A percentile compares a stretch with the other conserved stretches of the same genome.
Conservation (phyloP, 2,329 filamentous ascomycete species). For the Penicillium sp. region DNA sequence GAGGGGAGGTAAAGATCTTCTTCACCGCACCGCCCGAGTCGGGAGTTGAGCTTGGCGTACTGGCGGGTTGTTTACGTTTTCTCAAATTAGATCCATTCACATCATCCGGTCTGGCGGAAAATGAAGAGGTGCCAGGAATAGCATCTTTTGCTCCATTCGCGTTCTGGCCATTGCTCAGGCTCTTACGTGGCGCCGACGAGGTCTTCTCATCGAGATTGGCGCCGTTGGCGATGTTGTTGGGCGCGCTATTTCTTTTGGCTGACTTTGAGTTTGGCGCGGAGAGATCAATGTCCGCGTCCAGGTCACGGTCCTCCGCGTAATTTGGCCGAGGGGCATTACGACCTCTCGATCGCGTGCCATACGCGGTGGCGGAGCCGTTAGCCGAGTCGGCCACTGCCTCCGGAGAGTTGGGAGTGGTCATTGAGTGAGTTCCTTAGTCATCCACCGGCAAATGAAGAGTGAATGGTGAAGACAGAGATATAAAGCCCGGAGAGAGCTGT, state of each 20-base stretch:
- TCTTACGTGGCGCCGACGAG: slow-evolving; percentile 41
- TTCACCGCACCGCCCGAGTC: slow-evolving; percentile 32
- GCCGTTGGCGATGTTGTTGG: slow-evolving; percentile 29
- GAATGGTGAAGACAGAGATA: slow-evolving; percentile 20
- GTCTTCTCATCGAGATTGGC: slow-evolving; percentile 40
- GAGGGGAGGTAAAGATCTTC: slow-evolving; percentile 36
- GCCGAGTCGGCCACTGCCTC: slow-evolving; percentile 38
- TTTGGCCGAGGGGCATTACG: slow-evolving; percentile 80
- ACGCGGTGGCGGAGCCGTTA: slow-evolving; percentile 57
- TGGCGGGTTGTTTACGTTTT: slow-evolving; percentile 75
- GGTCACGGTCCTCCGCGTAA: slow-evolving; percentile 90
- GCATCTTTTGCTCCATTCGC: slow-evolving; percentile 41
- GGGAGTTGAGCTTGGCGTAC: slow-evolving; percentile 34
- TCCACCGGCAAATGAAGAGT: slow-evolving; percentile 24
- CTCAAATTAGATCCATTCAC: slow-evolving; percentile 56
- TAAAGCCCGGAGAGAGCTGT: slow-evolving; percentile 7
- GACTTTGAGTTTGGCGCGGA: slow-evolving; percentile 30
- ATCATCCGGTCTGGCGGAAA: slow-evolving; percentile 51
- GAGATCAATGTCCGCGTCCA: slow-evolving; percentile 89
- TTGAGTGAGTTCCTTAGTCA: slow-evolving; percentile 41
- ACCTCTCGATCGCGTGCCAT: slow-evolving; percentile 93
- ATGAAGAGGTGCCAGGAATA: slow-evolving; percentile 59
- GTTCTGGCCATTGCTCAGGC: slow-evolving; percentile 36
- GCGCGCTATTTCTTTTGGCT: slow-evolving; percentile 30
- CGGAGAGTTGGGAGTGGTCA: slow-evolving; percentile 45